Evolutionary conservation across 2,329 filamentous ascomycete genomes (phyloP), one percentile per base, ranked within the genome.

Genomic region (Chlorencoelia australis): DNA sequence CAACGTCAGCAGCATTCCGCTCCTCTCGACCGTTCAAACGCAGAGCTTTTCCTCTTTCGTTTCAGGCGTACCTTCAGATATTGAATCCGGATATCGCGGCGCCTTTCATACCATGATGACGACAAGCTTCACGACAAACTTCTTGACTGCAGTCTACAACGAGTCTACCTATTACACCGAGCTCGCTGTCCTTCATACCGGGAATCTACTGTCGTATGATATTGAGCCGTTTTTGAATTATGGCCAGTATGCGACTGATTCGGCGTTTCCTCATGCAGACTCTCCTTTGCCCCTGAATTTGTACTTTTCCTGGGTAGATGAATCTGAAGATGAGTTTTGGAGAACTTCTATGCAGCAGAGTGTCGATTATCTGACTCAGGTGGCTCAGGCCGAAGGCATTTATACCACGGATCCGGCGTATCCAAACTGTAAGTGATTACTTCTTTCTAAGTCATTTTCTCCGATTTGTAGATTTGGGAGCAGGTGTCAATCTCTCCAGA

Each of bases 201-300:
- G 47, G 3, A 40, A 30, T 4, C 35, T 44, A 2, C 30, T 55
- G 24, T 51, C 45, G 14, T 55, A 48, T 15, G 53, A 56, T 8
- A 42, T 57, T 15, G 53, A 59, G 30, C 55, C 56, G 0, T 59
- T 58, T 27, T 39, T 43, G 5, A 21, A 45, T 1, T 59, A 56
- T 30, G 55, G 55, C 3, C 14, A 47, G 29, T 43, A 55, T 28
- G 47, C 53, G 2, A 56, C 51, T 0, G 52, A 55, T 4, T 53
- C 53, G 7, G 55, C 54, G 2, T 58, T 45, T 33, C 56, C 56
- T 0, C 55, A 59, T 11, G 32, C 39, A 4, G 44, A 51, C 8
- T 57, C 54, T 16, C 26, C 36, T 8, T 4, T 24, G 8, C 39
- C 56, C 42, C 40, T 58, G 3, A 53, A 56, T 30, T 16, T 57